These are phyloP conservation scores for Tetrahymena malaccensis DNA, from an alignment of 73 alveolate species.

Conservation along the genomic window DNA sequence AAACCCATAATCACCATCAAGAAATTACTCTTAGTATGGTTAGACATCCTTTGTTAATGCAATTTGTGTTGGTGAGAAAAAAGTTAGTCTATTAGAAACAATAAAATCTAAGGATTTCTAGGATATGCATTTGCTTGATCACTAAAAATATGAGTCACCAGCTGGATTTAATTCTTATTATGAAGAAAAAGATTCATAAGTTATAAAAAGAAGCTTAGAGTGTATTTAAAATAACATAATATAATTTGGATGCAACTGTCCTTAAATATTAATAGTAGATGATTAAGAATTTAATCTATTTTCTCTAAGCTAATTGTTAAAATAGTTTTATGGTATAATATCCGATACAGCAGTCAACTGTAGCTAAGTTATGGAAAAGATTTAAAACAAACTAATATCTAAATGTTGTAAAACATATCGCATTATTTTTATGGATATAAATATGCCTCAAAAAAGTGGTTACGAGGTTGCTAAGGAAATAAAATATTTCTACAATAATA, in stretches of 20 bases:
- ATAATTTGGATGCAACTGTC: not conserved
- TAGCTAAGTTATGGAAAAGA: not conserved
- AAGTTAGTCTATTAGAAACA: not conserved
- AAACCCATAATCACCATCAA: not conserved
- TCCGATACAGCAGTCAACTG: not conserved
- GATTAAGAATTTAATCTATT: not conserved
- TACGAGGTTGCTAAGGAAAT: constrained; percentile 7
- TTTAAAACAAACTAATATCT: not conserved
- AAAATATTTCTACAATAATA: not conserved
- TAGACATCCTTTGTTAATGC: not conserved
- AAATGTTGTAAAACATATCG: not conserved
- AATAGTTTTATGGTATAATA: not conserved
- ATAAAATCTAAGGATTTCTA: not conserved
- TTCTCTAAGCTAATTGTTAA: not conserved
- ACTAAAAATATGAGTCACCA: not conserved
- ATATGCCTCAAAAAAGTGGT: constrained; percentile 37
- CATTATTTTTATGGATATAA: constrained; percentile 33
- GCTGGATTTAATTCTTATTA: not conserved
- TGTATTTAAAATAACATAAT: not conserved
- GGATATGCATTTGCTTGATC: not conserved
- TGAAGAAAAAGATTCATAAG: not conserved
- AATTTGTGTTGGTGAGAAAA: not conserved
- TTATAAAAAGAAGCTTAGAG: not conserved
- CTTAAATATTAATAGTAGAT: not conserved
- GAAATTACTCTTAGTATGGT: not conserved